A percentile compares a stretch with the other conserved stretches of the same genome.
These are phyloP conservation scores for Cutaneotrichosporon cyanovorans DNA, from an alignment of 1,284 basidiomycete species.

Conservation along the genomic window DNA sequence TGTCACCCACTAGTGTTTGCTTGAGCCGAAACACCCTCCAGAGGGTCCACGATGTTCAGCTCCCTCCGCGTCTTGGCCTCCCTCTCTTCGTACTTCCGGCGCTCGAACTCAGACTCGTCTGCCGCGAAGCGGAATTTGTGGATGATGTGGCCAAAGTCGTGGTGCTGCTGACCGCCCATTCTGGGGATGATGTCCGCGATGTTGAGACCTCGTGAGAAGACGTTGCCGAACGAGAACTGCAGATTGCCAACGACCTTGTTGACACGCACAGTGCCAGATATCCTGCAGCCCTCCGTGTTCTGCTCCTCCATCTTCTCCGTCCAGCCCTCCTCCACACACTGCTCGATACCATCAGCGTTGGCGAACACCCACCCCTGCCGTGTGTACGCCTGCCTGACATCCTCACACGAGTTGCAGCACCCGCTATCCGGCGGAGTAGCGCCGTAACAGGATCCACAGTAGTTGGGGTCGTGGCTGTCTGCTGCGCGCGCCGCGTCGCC, in stretches of 20 bases:
- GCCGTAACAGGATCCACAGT: constrained; percentile 97
- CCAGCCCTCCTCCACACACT: constrained; percentile 95
- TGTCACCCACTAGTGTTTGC: not conserved
- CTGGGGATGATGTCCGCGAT: constrained; percentile 90
- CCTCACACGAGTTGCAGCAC: constrained; percentile 96
- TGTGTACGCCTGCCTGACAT: constrained; percentile 84
- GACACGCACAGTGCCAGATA: constrained; percentile 81
- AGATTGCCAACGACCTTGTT: constrained; percentile 89
- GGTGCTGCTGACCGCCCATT: constrained; percentile 73
- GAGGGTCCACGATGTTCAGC: constrained; percentile 73
- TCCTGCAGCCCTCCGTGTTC: constrained; percentile 87
- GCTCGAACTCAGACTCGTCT: constrained; percentile 55
- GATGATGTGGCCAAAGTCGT: constrained; percentile 89
- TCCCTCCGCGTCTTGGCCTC: constrained; percentile 59
- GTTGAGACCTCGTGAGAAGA: constrained; percentile 79
- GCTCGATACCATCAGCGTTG: constrained; percentile 81
- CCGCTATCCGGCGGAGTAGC: constrained; percentile 70
- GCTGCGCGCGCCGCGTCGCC: constrained; percentile 78
- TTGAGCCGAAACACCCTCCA: constrained; percentile 54
- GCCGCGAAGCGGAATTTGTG: constrained; percentile 75
- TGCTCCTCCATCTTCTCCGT: constrained; percentile 87
- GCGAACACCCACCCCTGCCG: constrained; percentile 90
- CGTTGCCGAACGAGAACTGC: constrained; percentile 73
- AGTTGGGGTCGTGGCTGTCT: constrained; percentile 56
- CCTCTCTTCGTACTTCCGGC: constrained; percentile 46